Evolutionary conservation across 495 filamentous ascomycete species (phyloP), one percentile per base, ranked within the genome.

Genomic region (Immersiella caudata): DNA sequence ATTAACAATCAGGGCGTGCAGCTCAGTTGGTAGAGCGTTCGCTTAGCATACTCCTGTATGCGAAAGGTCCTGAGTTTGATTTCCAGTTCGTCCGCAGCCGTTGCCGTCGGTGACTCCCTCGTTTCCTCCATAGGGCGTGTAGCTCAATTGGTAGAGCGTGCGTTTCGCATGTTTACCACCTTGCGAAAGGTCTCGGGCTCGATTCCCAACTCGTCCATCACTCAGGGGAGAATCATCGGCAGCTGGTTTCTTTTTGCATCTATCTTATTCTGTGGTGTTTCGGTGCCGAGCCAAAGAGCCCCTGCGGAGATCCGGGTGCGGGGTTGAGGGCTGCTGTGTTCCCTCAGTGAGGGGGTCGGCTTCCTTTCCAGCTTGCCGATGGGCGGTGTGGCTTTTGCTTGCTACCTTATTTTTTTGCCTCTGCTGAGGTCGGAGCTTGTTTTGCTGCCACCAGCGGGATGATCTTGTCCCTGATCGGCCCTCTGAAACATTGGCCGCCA

Each of bases 181-280:
- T 36, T 62, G 33, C 29, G 60, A 62, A 62, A 62, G 60, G 60
- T 62, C 60, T 46, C 49, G 60, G 60, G 60, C 49, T 62, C 60
- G 60, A 62, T 49, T 62, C 60, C 40, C 40, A 46, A 46, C 40
- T 46, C 40, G 11, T 46, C 40, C 40, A 5, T 14, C 8, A 8
- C 40, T 6, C 5, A 12, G 40, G 40, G 40, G 40, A 18, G 11
- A 2, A 12, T 6, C 40, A 6, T 18, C 40, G 40, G 40, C 33
- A 36, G 12, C 5, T 36, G 33, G 33, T 36, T 46, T 46, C 40
- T 46, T 46, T 46, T 46, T 46, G 40, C 11, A 14, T 46, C 29
- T 33, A 33, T 33, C 8, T 33, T 33, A 8, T 46, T 46, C 16
- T 46, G 40, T 18, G 40, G 11, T 46, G 2, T 14, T 14, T 46